Conservation (phyloP, 2,329 filamentous ascomycete genomes). For the Colletotrichum navitas region DNA sequence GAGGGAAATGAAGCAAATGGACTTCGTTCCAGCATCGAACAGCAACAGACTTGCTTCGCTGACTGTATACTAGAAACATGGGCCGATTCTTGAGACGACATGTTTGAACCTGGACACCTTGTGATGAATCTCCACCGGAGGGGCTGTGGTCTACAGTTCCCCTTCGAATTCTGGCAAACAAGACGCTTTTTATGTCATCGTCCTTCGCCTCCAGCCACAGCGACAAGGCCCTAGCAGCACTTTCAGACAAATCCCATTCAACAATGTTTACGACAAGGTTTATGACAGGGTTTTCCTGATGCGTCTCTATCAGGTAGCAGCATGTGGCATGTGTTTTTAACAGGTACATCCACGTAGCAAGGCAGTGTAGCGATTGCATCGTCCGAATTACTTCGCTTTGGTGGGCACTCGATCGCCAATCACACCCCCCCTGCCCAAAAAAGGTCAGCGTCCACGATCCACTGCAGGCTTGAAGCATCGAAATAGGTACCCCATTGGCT, state of each 20-base stretch:
- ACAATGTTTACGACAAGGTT: too few relatives aligned
- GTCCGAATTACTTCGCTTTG: neutral
- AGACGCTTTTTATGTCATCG: too few relatives aligned
- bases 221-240: neutral
- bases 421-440: neutral
- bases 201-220: too few relatives aligned
- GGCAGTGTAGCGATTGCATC: neutral
- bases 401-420: neutral
- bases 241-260: neutral
- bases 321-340: too few relatives aligned
- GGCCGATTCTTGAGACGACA: neutral
- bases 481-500: neutral
- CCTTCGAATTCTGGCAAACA: too few relatives aligned
- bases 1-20: neutral
- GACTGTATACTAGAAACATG: neutral
- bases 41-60: neutral
- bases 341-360: too few relatives aligned
- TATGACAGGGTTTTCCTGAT: too few relatives aligned
- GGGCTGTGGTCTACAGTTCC: too few relatives aligned
- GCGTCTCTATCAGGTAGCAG: too few relatives aligned
- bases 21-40: neutral
- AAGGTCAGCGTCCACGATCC: neutral
- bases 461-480: rapidly evolving
- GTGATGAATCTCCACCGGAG: neutral
- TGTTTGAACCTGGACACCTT: neutral